Conservation (phyloP, 768 basidiomycete species). For the Rhodotorula paludigena region DNA sequence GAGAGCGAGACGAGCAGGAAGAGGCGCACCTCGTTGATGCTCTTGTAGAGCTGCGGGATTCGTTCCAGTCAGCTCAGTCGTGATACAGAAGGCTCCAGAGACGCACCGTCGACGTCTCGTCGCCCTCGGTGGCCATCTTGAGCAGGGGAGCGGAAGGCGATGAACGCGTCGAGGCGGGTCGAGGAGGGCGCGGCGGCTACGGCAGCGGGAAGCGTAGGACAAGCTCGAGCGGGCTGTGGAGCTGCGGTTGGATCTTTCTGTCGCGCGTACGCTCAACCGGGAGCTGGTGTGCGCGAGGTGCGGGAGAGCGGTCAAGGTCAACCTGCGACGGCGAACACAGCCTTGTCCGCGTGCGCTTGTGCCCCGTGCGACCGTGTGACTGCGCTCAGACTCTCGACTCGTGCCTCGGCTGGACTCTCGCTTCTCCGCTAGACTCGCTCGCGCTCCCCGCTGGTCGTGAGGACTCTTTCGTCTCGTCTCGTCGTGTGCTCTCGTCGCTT, state of each 20-base stretch:
- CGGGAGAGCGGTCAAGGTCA: too few species aligned
- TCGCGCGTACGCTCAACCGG: not conserved
- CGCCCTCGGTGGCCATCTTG: conserved; percentile 29
- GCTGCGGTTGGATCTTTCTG: not conserved
- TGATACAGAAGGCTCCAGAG: not conserved
- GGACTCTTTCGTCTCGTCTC: not conserved
- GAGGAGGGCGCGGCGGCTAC: not conserved
- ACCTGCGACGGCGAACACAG: too few species aligned
- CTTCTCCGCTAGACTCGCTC: not conserved
- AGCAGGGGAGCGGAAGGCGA: not conserved
- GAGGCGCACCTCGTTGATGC: conserved; percentile 36
- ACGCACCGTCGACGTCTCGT: conserved; percentile 32
- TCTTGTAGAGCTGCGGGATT: conserved; percentile 34
- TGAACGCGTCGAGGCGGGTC: not conserved
- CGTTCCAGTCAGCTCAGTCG: not conserved
- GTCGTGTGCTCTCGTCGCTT: too few species aligned
- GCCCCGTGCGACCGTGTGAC: not conserved
- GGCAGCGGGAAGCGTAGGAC: not conserved
- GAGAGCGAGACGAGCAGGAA: not conserved
- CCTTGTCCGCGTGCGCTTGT: too few species aligned
- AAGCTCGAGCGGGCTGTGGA: not conserved
- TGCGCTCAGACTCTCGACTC: not conserved
- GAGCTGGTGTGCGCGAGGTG: not conserved
- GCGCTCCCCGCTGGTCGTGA: not conserved
- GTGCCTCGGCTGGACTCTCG: not conserved